These are phyloP conservation scores for Bolboschoenoplectus hybrid DNA, from an alignment of 202 grass and related monocot species.

Conservation along the genomic window DNA sequence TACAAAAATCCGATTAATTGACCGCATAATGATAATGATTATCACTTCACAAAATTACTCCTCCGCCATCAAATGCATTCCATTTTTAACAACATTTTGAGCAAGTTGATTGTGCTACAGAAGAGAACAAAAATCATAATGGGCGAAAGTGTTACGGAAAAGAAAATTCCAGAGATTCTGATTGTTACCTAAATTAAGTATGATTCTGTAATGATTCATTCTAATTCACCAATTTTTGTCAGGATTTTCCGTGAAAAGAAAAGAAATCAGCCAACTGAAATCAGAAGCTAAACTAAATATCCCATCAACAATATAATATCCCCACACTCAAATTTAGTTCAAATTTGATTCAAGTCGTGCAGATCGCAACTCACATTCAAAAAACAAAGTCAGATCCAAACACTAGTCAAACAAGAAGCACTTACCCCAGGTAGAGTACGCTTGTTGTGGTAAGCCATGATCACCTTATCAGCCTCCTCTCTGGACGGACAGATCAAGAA, in stretches of 20 bases:
- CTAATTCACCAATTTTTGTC: conserved; percentile 21
- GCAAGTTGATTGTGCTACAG: conserved; percentile 1
- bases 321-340: conserved; percentile 24
- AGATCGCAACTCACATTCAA: conserved; percentile 30
- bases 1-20: no score
- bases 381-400: conserved; percentile 37
- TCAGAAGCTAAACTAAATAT: neutral
- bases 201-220: conserved; percentile 17
- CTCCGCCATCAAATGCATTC: no score
- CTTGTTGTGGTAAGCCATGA: conserved; percentile 91
- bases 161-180: conserved; percentile 15
- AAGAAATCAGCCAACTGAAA: conserved; percentile 1
- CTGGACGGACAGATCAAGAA: conserved; percentile 94
- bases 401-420: conserved; percentile 20
- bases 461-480: conserved; percentile 86
- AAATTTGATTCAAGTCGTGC: conserved; percentile 21
- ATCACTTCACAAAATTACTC: no score
- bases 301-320: neutral
- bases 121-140: conserved; percentile 16
- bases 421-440: conserved; percentile 86
- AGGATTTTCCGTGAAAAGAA: conserved; percentile 3
- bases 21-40: no score
- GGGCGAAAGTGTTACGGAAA: neutral
- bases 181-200: conserved; percentile 35
- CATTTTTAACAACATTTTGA: no score